Base-by-base conservation (phyloP, 2,329 filamentous ascomycete species). In the Ascochyta viciae-villosae region DNA sequence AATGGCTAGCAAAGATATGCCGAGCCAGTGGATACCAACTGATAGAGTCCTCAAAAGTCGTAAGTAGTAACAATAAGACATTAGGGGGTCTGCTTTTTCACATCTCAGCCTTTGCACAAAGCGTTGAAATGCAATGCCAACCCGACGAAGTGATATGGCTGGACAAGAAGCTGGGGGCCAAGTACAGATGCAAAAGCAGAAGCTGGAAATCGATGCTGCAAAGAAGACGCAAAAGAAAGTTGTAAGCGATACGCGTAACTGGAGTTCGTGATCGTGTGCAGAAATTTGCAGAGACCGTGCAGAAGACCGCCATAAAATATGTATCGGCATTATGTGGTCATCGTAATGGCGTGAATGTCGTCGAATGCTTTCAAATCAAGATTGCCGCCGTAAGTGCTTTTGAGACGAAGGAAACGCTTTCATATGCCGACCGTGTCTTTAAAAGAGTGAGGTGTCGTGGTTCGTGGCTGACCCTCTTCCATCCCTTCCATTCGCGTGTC, bases 371-470 rank as follows among this genome's bases (percentile, higher is more conserved):
- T 68, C 60, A 74, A 75, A 74, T 67, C 63, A 73, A 65, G 67
- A 68, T 68, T 73, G 70, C 72, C 72, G 63, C 73, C 72, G 62
- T 70, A 64, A 51, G 65, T 71, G 66, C 71, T 75, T 74, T 73
- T 74, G 58, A 65, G 64, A 72, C 67, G 65, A 68, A 73, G 65
- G 67, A 66, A 75, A 75, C 63, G 68, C 63, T 66, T 61, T 75
- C 68, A 76, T 63, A 77, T 77, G 72, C 74, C 74, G 67, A 77
- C 74, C 45, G 74, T 77, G 60, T 77, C 74, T 74, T 77, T 77
- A 67, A 77, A 77, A 63, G 74, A 77, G 60, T 72, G 74, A 68
- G 74, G 74, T 67, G 74, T 77, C 47, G 73, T 74, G 29, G 71
- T 76, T 56, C 73, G 73, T 62, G 67, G 70, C 43, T 74, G 73